Evolutionary conservation across 495 filamentous ascomycete genomes (phyloP), one percentile per base, ranked within the genome.

Genomic region (Xylaria longipes): DNA sequence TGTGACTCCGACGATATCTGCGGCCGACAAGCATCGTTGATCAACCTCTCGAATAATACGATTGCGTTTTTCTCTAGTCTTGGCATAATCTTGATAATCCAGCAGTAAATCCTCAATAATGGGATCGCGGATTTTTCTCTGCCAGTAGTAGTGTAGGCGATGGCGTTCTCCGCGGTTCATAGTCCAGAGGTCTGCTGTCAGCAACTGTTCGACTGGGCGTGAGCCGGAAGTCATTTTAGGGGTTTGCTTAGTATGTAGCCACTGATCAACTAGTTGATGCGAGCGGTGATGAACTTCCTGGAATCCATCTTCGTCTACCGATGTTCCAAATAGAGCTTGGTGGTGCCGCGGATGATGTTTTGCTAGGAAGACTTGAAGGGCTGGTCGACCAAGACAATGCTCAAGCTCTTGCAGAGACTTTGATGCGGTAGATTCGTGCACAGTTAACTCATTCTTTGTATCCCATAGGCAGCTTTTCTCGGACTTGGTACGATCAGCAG

Each of bases 1-100:
- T 0, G 93, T 96, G 1, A 92, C 83, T 0, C 92, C 91, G 63
- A 97, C 89, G n/a, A 97, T 81, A 57, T 93, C 79, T 0, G 85
- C 85, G 66, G 84, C 62, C 35, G 79, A 70, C 1, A 92, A 84
- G 54, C 84, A 86, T 46, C 89, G 80, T 1, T 86, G 77, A 70
- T 89, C 81, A 2, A 87, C 71, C 57, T 92, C 89, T 20, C 81
- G 76, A 45, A 79, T 77, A 9, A 83, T 79, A 17, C 75, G 72
- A 56, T 87, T 80, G 11, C 76, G 72, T 1, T 73, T 60, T 7
- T 72, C 50, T 71, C 84, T 87, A 11, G 70, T 72, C 6, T 72
- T 22, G 20, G 73, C 31, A 65, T 87, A 87, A 0, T 68, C 67
- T 29, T 72, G 58, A 41, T 83, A 70, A 2, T 77, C 75, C 6